phyloP scores from a whole-genome alignment of 2,329 filamentous ascomycete species.

The Pseudogymnoascus sp. region DNA sequence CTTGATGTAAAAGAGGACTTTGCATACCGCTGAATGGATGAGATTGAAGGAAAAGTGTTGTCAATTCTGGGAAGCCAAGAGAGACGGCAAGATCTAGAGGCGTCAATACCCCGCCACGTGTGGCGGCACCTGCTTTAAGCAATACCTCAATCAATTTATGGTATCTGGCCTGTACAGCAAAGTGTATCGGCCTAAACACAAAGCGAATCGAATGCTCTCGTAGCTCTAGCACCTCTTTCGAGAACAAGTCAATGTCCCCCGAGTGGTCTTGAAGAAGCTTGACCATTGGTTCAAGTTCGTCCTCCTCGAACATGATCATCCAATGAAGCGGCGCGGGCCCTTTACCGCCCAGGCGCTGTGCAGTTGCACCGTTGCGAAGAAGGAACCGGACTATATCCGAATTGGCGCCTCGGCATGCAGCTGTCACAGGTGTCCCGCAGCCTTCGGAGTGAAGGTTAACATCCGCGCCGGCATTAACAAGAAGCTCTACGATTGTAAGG shows the following conservation, averaged over 20 bases:
- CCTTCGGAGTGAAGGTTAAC: not conserved
- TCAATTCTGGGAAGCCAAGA: not conserved
- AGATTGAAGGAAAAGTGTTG: not conserved
- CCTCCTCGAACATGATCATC: not conserved
- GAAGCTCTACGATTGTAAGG: not conserved
- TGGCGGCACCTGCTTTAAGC: not conserved
- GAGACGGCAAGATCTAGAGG: slow-evolving; percentile 1
- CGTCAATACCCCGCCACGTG: not conserved
- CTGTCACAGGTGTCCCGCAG: not conserved
- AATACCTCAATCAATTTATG: not conserved
- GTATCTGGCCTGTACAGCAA: not conserved
- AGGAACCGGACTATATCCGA: not conserved
- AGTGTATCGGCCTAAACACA: not conserved
- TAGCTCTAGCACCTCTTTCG: not conserved
- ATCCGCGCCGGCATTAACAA: not conserved
- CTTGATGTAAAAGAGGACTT: not conserved
- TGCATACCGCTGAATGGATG: not conserved
- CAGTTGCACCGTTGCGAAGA: not conserved
- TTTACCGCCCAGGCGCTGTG: not conserved
- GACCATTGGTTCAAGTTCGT: not conserved
- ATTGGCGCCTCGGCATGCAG: not conserved
- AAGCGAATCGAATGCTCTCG: slow-evolving; percentile 1
- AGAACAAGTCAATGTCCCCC: not conserved
- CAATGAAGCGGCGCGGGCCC: not conserved
- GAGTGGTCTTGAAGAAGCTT: not conserved